phyloP scores from a whole-genome alignment of 1,284 basidiomycete species.

The Laetiporus sulphureus region DNA sequence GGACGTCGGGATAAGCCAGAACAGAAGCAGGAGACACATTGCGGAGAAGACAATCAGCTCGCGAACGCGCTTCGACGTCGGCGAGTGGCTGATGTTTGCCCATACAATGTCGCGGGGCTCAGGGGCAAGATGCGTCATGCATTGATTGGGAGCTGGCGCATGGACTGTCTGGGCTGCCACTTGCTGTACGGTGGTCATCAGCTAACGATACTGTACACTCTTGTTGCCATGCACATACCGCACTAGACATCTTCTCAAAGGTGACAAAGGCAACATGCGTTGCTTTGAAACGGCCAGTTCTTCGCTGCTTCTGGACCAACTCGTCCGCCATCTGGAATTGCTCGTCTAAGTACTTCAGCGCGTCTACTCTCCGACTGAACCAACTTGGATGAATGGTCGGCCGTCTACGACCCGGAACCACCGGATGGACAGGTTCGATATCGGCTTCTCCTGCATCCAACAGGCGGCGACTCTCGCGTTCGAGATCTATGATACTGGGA shows the following conservation, averaged over 20 bases:
- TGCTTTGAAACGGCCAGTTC: conserved; percentile 66
- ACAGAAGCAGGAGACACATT: conserved; percentile 69
- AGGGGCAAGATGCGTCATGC: conserved; percentile 73
- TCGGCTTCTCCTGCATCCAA: conserved; percentile 45
- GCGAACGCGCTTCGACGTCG: conserved; percentile 51
- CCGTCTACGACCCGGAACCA: conserved; percentile 66
- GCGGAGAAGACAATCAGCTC: conserved; percentile 63
- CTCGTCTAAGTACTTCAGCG: conserved; percentile 78
- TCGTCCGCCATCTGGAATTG: conserved; percentile 78
- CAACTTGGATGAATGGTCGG: conserved; percentile 66
- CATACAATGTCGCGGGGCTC: conserved; percentile 97
- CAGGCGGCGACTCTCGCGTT: conserved; percentile 38
- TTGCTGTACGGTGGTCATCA: conserved; percentile 61
- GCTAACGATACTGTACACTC: no score
- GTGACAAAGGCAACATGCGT: conserved; percentile 93
- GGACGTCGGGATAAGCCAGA: conserved; percentile 85
- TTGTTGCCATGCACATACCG: conserved; percentile 63
- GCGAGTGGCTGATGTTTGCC: conserved; percentile 76
- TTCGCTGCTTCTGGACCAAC: conserved; percentile 60
- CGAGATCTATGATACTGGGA: conserved; percentile 65
- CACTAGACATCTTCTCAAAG: conserved; percentile 90
- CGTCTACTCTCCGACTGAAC: conserved; percentile 73
- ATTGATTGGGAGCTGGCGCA: conserved; percentile 59
- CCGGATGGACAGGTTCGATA: conserved; percentile 46
- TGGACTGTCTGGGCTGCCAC: conserved; percentile 86